Conservation (phyloP, 2,329 filamentous ascomycete genomes). For the Fusarium sp. region DNA sequence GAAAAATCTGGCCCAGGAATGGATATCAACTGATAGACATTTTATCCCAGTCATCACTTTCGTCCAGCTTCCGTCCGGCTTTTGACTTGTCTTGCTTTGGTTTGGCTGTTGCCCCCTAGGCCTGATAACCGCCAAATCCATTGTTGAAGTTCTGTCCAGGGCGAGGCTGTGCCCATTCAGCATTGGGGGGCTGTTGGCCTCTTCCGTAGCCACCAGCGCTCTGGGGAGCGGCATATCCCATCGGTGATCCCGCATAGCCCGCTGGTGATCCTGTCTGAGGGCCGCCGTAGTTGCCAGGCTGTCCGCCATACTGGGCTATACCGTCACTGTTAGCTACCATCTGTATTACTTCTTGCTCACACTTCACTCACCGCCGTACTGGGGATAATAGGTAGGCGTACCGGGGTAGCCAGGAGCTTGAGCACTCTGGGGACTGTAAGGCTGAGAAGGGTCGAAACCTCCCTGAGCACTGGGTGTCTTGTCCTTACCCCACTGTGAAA, state of each 20-base stretch:
- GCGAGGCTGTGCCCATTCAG: constrained; percentile 68
- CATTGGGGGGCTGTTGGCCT: constrained; percentile 73
- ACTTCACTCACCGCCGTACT: constrained; percentile 82
- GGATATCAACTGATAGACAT: constrained; percentile 45
- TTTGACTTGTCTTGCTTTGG: constrained; percentile 43
- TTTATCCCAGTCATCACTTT: constrained; percentile 41
- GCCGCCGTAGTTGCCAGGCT: constrained; percentile 77
- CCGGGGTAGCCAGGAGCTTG: constrained; percentile 82
- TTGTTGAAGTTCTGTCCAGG: constrained; percentile 71
- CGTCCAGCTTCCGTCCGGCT: constrained; percentile 42
- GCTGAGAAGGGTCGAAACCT: constrained; percentile 82
- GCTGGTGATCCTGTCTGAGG: constrained; percentile 74
- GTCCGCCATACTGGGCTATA: constrained; percentile 71
- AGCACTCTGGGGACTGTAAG: constrained; percentile 80
- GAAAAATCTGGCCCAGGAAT: constrained; percentile 34
- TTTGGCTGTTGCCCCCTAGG: constrained; percentile 58
- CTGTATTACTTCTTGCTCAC: neutral
- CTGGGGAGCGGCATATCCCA: constrained; percentile 79
- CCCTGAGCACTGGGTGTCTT: constrained; percentile 83
- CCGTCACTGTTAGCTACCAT: constrained; percentile 48
- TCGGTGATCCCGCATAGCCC: constrained; percentile 76
- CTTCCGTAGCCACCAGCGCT: constrained; percentile 90
- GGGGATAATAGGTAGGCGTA: constrained; percentile 91
- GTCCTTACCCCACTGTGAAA: constrained; percentile 94
- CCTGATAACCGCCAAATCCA: constrained; percentile 76